These are phyloP conservation scores for Mortierella sp. DNA, from an alignment of 371 early-diverging fungal species.

Conservation along the genomic window DNA sequence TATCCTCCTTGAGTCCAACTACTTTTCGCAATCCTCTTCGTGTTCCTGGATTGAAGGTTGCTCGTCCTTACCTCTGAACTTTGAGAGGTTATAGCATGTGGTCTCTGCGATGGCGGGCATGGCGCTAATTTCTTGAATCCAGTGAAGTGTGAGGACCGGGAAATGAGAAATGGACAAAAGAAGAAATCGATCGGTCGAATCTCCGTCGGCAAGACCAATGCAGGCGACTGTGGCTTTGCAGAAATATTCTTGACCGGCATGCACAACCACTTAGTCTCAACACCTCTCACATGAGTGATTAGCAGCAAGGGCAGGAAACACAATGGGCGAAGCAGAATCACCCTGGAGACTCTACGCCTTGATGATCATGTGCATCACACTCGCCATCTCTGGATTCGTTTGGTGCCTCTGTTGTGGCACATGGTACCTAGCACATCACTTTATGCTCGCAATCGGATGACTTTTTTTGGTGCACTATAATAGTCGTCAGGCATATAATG, in stretches of 20 bases:
- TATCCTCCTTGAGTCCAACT: too few relatives aligned
- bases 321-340: constrained; percentile 26
- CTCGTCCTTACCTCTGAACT: constrained; percentile 70
- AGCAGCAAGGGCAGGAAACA: background rate
- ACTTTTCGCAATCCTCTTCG: too few relatives aligned
- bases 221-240: constrained; percentile 22
- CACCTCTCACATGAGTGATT: background rate
- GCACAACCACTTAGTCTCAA: background rate
- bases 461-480: too few relatives aligned
- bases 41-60: background rate
- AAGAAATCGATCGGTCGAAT: background rate
- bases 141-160: background rate
- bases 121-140: constrained; percentile 6
- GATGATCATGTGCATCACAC: constrained; percentile 32
- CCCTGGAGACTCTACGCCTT: constrained; percentile 49
- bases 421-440: constrained; percentile 22
- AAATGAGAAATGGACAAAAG: background rate
- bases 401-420: constrained; percentile 56
- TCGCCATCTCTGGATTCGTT: constrained; percentile 41
- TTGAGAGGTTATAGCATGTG: constrained; percentile 74
- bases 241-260: too few relatives aligned
- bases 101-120: constrained; percentile 55
- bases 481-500: too few relatives aligned
- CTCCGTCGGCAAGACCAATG: background rate
- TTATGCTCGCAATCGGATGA: background rate